Evolutionary conservation across 805 yeast species (phyloP).

Genomic region (Metschnikowia hibisci): DNA sequence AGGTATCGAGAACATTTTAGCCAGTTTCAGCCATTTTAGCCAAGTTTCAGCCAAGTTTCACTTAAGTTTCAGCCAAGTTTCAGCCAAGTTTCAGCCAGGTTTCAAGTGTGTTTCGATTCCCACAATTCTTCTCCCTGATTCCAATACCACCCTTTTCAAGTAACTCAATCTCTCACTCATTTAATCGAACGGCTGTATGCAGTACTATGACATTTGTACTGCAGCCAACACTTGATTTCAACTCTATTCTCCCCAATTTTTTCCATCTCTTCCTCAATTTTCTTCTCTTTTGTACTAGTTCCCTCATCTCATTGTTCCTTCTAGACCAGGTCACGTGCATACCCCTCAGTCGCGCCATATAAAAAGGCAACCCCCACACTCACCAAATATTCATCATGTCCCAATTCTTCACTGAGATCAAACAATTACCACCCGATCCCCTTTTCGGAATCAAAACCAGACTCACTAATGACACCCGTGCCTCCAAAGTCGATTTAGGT

Average conservation of each 20-base stretch:
- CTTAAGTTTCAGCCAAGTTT: background rate
- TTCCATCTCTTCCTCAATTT: no score
- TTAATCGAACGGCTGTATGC: no score
- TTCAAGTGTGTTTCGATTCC: no score
- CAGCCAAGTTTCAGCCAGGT: no score
- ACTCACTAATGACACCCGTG: conserved; percentile 52
- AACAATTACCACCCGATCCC: conserved; percentile 79
- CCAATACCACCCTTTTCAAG: no score
- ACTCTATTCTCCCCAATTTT: no score
- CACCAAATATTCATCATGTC: conserved; percentile 24
- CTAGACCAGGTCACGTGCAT: background rate
- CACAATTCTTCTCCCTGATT: no score
- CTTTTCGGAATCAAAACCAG: conserved; percentile 77
- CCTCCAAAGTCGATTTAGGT: conserved; percentile 77
- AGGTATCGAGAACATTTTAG: no score
- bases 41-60: background rate
- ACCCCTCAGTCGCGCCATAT: conserved; percentile 5
- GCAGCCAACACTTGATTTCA: no score
- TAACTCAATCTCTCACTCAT: no score
- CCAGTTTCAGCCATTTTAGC: no score
- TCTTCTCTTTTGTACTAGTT: background rate
- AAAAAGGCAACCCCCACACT: background rate
- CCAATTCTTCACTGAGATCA: conserved; percentile 45
- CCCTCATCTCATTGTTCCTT: background rate
- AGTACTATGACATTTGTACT: no score